Evolutionary conservation across 2,329 filamentous ascomycete species (phyloP).

Genomic region (Diaporthe citriasiana): DNA sequence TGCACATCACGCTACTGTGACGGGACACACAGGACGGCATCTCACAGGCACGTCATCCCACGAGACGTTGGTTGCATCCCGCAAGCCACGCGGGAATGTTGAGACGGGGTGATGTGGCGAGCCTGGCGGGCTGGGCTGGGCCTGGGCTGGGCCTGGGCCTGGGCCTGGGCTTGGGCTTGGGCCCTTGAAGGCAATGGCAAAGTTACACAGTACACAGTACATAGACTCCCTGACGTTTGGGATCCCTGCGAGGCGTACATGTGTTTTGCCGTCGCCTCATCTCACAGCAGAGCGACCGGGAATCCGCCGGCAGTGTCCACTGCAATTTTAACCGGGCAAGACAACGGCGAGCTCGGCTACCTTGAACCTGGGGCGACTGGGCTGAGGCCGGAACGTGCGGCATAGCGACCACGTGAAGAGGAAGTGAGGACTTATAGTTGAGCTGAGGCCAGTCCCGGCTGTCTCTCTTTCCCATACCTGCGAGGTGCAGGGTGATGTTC

Average conservation of each 20-base stretch:
- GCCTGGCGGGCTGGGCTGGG: not conserved
- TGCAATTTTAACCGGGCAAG: constrained; percentile 22
- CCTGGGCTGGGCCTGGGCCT: not conserved
- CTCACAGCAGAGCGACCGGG: constrained; percentile 13
- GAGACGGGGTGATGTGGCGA: not conserved
- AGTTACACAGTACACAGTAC: not conserved
- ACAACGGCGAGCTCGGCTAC: constrained; percentile 8
- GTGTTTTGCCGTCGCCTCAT: constrained; percentile 27
- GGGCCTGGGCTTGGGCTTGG: not conserved
- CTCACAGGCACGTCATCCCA: not conserved
- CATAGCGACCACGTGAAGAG: not conserved
- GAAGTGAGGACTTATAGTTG: not conserved
- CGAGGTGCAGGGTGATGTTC: too few relatives aligned
- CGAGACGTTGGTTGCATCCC: not conserved
- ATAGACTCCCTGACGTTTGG: not conserved
- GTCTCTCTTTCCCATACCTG: too few relatives aligned
- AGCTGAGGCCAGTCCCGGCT: not conserved
- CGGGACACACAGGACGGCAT: not conserved
- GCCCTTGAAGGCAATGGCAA: too few relatives aligned
- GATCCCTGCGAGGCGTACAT: constrained; percentile 23
- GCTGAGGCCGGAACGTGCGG: not conserved
- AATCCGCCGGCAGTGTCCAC: constrained; percentile 8
- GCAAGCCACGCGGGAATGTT: not conserved
- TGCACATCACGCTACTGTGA: not conserved
- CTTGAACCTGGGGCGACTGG: not conserved